Evolutionary conservation across 441 rosid genomes (phyloP), one percentile per base, ranked within the genome.

Genomic region (Pelargonium fulgidum): DNA sequence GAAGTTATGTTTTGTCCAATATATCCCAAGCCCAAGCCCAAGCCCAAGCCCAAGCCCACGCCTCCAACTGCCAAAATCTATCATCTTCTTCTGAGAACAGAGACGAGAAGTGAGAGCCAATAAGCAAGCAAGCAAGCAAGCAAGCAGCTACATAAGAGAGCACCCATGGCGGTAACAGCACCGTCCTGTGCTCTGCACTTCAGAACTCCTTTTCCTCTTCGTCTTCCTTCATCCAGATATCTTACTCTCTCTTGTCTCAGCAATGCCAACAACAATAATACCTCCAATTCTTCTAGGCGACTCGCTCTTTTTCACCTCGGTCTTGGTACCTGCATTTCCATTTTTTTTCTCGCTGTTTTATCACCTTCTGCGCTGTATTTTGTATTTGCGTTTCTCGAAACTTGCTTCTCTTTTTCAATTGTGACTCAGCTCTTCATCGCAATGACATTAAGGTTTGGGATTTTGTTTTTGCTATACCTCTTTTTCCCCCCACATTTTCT

Each of bases 251-350:
- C 74, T 62, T 74, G 76, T 50, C 0, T 33, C 29, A 50, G 47
- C 71, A 67, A 45, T 62, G 47, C 1, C 26, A 10, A 54, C 26
- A 54, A 6, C 16, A n/a, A 41, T 13, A 72, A 2, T 66, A 16
- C 39, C 61, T 69, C 75, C 78, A 66, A 54, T 72, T 73, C 77
- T 54, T 78, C 87, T 67, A 76, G 85, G 56, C 78, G 87, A 67
- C 83, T 85, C 10, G 84, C 84, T 70, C 85, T 83, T 65, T 69
- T 83, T 61, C 85, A 81, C 64, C 82, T 81, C 4, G 84, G 83
- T 61, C 58, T 83, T 44, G 84, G 82, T 83, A 24, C 11, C 44
- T 16, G 59, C 62, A 7, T 33, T n/a, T 61, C 17, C 52, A 6
- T 19, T 64, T 44, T 41, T 7, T 64, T 44, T 41, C 3, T 22